Base-by-base conservation (phyloP, 345 rosid species). In the Anacardium occidentale region DNA sequence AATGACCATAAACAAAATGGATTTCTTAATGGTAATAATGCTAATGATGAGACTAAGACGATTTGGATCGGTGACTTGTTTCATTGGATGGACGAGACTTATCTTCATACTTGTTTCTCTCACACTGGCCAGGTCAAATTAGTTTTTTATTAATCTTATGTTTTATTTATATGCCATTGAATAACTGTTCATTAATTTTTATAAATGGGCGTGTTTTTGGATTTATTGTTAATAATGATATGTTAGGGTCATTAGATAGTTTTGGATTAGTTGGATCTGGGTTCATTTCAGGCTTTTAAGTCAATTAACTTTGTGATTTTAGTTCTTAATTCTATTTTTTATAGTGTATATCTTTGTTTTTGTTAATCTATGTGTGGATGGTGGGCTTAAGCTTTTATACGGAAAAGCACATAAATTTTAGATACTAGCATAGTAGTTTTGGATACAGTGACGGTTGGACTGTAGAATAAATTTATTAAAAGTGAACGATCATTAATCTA, bases 41-140 rank as follows among this genome's bases (percentile, higher is more conserved):
- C 53, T 10, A 57, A 77, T 0, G 97, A 90, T 10, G 89, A 93
- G 73, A 85, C 81, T 18, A 91, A 89, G 81, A 88, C 93, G 29
- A 67, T 92, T 20, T 92, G 97, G 97, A 79, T 92, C 44, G 97
- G 97, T 57, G 93, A 87, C 74, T 80, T 86, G 83, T 83, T 83
- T 71, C 85, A 82, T 85, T 91, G 85, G 91, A 91, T 92, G 97
- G 97, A 92, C 64, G 96, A 92, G 82, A 73, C 87, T 77, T 92
- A 90, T 72, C 89, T 92, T 67, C 92, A 88, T 72, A 75, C 51
- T 44, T 90, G 97, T 56, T 92, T 92, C 66, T 83, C 91, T 74
- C 89, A 83, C 51, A 83, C 90, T 60, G 89, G 88, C 73, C 93
- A 92, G 95, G 97, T 92, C 53, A 66, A 29, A 14, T 1, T 59